These are phyloP conservation scores for Achlya hypogyna DNA, from an alignment of 352 stramenopile genomes.

Conservation along the genomic window DNA sequence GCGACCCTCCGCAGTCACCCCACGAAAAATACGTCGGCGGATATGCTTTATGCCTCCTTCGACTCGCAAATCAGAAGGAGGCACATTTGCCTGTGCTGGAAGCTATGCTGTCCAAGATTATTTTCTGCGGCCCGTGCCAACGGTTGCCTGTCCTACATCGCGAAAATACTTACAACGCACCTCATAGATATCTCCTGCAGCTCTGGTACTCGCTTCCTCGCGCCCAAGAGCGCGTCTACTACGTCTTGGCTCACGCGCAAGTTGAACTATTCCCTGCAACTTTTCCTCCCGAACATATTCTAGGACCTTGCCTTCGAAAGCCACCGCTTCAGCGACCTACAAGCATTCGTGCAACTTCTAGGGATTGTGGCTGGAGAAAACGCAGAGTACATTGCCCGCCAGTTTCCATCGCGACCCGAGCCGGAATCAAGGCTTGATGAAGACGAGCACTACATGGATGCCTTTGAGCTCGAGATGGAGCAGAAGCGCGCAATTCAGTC, in stretches of 20 bases:
- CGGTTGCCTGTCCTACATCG: background rate
- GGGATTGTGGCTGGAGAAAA: background rate
- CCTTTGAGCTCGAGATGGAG: background rate
- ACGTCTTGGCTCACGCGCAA: background rate
- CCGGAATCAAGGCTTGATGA: background rate
- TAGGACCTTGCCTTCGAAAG: background rate
- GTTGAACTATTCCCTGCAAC: background rate
- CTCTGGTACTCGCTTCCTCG: background rate
- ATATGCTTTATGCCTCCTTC: background rate
- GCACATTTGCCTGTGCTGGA: background rate
- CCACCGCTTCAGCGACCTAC: background rate
- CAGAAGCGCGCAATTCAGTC: slow-evolving; percentile 1
- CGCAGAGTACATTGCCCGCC: background rate
- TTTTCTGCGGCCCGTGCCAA: background rate
- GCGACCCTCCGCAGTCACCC: background rate
- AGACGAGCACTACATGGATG: slow-evolving; percentile 1
- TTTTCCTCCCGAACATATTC: background rate
- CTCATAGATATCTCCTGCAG: background rate
- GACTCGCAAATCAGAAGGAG: background rate
- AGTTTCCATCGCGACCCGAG: background rate
- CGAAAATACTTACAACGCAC: background rate
- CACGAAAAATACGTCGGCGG: background rate
- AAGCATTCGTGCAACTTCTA: background rate
- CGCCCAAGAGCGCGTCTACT: background rate
- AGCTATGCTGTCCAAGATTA: background rate